phyloP scores from a whole-genome alignment of 495 filamentous ascomycete genomes.

The Podospora anserina region DNA sequence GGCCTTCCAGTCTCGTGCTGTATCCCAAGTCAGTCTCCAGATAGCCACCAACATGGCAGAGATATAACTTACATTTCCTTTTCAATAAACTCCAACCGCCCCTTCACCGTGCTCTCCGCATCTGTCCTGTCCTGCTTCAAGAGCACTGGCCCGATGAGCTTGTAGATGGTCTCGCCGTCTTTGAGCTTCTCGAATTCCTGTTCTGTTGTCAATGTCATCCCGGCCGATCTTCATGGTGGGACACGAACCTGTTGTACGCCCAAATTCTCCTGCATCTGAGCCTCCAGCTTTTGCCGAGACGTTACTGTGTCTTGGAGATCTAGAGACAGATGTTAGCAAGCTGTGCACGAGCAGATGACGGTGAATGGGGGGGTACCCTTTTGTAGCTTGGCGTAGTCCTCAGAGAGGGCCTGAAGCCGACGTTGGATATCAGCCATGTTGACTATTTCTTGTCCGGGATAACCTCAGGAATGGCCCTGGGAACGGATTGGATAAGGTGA shows the following conservation, averaged over 20 bases:
- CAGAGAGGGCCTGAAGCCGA: conserved; percentile 73
- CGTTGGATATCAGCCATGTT: conserved; percentile 51
- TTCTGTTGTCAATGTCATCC: neutral
- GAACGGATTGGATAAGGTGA: neutral
- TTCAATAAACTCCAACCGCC: conserved; percentile 84
- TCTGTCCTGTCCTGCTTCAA: conserved; percentile 91
- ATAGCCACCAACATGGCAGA: neutral
- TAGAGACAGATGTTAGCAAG: conserved; percentile 32
- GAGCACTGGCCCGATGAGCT: conserved; percentile 87
- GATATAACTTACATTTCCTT: conserved; percentile 72
- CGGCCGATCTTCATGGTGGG: neutral
- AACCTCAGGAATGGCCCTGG: neutral
- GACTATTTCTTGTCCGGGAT: neutral
- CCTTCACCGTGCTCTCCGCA: conserved; percentile 83
- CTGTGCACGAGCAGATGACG: neutral
- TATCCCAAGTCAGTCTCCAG: neutral
- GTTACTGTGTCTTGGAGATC: conserved; percentile 73
- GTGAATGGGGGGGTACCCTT: conserved; percentile 52
- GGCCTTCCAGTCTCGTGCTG: conserved; percentile 77
- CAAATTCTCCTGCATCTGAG: conserved; percentile 87
- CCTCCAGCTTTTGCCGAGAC: conserved; percentile 89
- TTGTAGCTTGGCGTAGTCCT: conserved; percentile 84
- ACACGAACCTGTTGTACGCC: conserved; percentile 72
- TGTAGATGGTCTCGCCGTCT: conserved; percentile 86
- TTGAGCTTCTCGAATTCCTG: conserved; percentile 79